Conservation (phyloP, 2,329 filamentous ascomycete species). For the Sclerotinia glacialis region DNA sequence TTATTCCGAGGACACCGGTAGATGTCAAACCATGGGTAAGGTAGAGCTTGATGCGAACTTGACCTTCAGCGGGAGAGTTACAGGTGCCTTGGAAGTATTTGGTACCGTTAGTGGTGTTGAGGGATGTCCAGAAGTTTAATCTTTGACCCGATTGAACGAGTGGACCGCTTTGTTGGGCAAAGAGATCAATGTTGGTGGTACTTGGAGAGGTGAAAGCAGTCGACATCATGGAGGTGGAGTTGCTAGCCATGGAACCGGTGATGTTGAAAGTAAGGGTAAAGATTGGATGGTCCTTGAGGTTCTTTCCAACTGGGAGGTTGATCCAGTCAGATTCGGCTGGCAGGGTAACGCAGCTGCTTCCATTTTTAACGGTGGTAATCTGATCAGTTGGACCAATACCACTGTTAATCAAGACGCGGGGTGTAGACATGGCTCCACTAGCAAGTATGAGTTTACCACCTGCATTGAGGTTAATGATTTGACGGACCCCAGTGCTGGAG, state of each 20-base stretch:
- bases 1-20: slow-evolving; percentile 46
- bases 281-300: slow-evolving; percentile 58
- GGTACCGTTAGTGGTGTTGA: slow-evolving; percentile 14
- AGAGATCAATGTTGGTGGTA: slow-evolving; percentile 40
- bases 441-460: slow-evolving; percentile 34
- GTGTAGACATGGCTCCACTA: slow-evolving; percentile 30
- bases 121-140: slow-evolving; percentile 20
- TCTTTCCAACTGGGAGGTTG: slow-evolving; percentile 56
- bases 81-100: slow-evolving; percentile 22
- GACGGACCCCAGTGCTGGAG: slow-evolving; percentile 36
- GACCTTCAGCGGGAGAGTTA: slow-evolving; percentile 33
- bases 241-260: slow-evolving; percentile 18
- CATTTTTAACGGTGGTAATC: slow-evolving; percentile 41
- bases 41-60: slow-evolving; percentile 49
- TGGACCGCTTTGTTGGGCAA: slow-evolving; percentile 3
- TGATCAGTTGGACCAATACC: slow-evolving; percentile 37
- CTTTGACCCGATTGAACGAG: slow-evolving; percentile 18
- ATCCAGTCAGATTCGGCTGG: slow-evolving; percentile 52
- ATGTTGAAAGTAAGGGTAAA: slow-evolving; percentile 31
- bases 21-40: slow-evolving; percentile 51
- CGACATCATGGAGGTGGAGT: slow-evolving; percentile 1
- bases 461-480: slow-evolving; percentile 38
- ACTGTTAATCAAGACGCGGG: slow-evolving; percentile 36
- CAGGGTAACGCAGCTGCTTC: slow-evolving; percentile 40
- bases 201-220: slow-evolving; percentile 46